phyloP scores from a whole-genome alignment of 1,139 yeast species.

The Scheffersomyces quercinus region DNA sequence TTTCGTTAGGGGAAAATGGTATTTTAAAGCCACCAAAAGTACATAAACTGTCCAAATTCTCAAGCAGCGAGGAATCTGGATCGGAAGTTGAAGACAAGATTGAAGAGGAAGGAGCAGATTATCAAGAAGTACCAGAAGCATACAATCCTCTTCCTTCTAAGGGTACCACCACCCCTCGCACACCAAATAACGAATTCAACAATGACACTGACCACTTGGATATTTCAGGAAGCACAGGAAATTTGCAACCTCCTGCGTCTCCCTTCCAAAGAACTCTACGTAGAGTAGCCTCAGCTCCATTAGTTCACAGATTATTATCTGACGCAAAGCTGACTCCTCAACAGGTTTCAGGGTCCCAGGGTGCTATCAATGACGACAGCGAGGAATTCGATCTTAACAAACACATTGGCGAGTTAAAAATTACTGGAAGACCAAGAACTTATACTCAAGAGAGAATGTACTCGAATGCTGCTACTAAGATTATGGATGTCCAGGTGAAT shows the following conservation, averaged over 20 bases:
- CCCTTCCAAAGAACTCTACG: conserved; percentile 58
- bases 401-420: conserved; percentile 56
- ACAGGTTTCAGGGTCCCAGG: not conserved
- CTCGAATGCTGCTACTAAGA: conserved; percentile 69
- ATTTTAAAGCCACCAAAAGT: conserved; percentile 25
- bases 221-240: not conserved
- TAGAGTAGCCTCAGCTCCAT: conserved; percentile 82
- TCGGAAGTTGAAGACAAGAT: conserved; percentile 5
- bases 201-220: not conserved
- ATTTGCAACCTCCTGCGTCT: conserved; percentile 19
- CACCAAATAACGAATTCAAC: conserved; percentile 6
- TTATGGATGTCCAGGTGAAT: conserved; percentile 77
- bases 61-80: conserved; percentile 12
- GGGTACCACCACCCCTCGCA: conserved; percentile 4
- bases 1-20: conserved; percentile 25
- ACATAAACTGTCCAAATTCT: conserved; percentile 10
- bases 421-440: conserved; percentile 51
- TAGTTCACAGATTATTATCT: conserved; percentile 43
- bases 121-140: conserved; percentile 2
- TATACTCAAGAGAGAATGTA: conserved; percentile 62
- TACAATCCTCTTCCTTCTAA: conserved; percentile 6
- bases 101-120: conserved; percentile 2
- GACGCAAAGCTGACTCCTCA: conserved; percentile 18
- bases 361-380: conserved; percentile 1
- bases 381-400: conserved; percentile 43